Base-by-base conservation (phyloP, 2,329 filamentous ascomycete genomes). In the Penicillium janthinellum region DNA sequence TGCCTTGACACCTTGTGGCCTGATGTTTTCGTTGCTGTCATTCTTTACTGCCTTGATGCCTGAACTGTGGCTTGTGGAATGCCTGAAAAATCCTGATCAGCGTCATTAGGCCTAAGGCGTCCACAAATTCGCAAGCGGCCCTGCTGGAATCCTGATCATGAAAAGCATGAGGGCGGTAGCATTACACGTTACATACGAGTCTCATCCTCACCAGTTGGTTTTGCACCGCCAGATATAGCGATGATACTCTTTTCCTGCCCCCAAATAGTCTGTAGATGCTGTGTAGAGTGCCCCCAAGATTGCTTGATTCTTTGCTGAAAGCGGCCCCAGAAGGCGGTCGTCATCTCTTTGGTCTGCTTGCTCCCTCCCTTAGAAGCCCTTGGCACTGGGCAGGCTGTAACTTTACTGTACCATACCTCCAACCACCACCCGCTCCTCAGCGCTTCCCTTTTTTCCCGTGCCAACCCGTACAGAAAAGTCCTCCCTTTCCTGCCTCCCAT, bases 401-500 rank as follows among this genome's bases (percentile, higher is more conserved):
- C 31, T 42, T 59, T 59, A 59, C 56, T 34, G 56, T 58, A 58
- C 51, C 22, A 34, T 58, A 58, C 56, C 44, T 54, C 28, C 50
- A 58, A 50, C 50, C 50, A 54, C 39, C 22, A 57, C 34, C 37
- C 41, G 22, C 39, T 52, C 52, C 14, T 53, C 41, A 17, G 44
- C 31, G 34, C 37, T 45, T 35, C 48, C 37, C 35, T 64, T 66
- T 60, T 63, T 63, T 64, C 64, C 62, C 64, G 58, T 52, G 59
- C 57, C 62, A 64, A 62, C 64, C 67, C 64, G 63, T 68, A 64
- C 67, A 67, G 69, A 73, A 74, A 71, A 70, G 66, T 72, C 71
- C 71, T 72, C 71, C 70, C 69, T 71, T 67, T 66, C 63, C 62
- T 68, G 62, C 68, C 69, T 63, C 64, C 61, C 69, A 73, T 76